Evolutionary conservation across 2,329 filamentous ascomycete genomes (phyloP).

Genomic region (Coniochaeta sp.): DNA sequence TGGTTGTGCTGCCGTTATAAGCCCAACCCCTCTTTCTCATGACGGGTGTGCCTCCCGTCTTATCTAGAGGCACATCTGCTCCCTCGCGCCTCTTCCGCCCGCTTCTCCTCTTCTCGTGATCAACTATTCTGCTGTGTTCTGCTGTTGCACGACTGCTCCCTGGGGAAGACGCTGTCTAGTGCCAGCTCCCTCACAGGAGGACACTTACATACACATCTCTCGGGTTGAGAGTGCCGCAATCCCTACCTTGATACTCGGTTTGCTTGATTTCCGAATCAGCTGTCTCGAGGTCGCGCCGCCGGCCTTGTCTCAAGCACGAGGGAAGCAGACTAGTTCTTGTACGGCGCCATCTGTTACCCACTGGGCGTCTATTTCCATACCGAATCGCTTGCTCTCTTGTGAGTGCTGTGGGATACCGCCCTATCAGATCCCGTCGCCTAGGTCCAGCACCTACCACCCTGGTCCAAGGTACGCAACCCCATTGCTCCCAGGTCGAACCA

Average conservation of each 20-base stretch:
- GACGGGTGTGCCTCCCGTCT: neutral
- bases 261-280: neutral
- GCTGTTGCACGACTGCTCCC: neutral
- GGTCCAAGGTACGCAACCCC: constrained; percentile 30
- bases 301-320: constrained; percentile 8
- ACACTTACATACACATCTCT: neutral
- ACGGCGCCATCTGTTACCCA: constrained; percentile 26
- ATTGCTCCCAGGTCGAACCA: constrained; percentile 26
- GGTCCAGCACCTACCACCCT: constrained; percentile 26
- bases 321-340: constrained; percentile 5
- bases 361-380: constrained; percentile 38
- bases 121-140: neutral
- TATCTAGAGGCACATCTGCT: constrained; percentile 2
- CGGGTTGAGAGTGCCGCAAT: neutral
- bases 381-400: constrained; percentile 32
- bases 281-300: constrained; percentile 1
- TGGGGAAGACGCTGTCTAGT: neutral
- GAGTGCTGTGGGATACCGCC: constrained; percentile 22
- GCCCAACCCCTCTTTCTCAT: constrained; percentile 3
- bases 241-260: neutral
- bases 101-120: neutral
- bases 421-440: constrained; percentile 33
- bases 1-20: neutral
- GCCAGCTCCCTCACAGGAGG: neutral
- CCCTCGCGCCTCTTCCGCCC: neutral